Evolutionary conservation across 352 stramenopile species (phyloP), one percentile per base, ranked within the genome.

Genomic region (Pythium rhizo-oryzae): DNA sequence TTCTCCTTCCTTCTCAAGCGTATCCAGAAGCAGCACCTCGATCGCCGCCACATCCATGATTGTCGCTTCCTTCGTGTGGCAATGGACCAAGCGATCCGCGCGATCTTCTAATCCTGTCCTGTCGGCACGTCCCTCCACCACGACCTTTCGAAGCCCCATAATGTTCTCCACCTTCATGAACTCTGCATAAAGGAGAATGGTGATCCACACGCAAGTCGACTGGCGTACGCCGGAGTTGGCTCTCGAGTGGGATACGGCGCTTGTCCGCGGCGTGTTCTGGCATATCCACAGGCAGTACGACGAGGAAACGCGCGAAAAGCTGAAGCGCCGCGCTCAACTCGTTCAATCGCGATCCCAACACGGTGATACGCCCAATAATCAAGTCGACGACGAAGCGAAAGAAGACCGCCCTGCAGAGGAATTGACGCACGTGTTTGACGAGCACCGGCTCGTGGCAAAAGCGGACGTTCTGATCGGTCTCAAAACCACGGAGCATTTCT

Each of bases 1-100:
- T 65, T 92, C 79, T 28, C 82, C 84, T 67, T 92, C 84, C 25
- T 82, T 83, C 70, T 91, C 76, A 0, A 71, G 81, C 65, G 82
- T 90, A 58, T 89, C 81, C 21, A 92, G 71, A 46, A 91, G 54
- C 57, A 90, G 49, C 35, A 89, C 56, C 63, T 86, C 77, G 72
- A 89, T 86, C 25, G 51, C 58, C 11, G 54, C 41, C 35, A 69
- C 49, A 19, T 64, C 46, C 67, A 70, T 64, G 19, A 41, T 61
- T 50, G 13, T 15, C 41, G 1, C 9, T 43, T 18, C 4, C 9
- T 11, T 16, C 5, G 37, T 43, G 11, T 43, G 37, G 13, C 37
- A 3, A 47, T 21, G 41, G 5, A n/a, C 3, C 37, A 43, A 43
- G 28, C 6, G 35, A 11, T 41, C 35, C 2, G 13, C 35, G 35